Base-by-base conservation (phyloP, 192 early-diverging fungal genomes). In the Linnemannia zychae region DNA sequence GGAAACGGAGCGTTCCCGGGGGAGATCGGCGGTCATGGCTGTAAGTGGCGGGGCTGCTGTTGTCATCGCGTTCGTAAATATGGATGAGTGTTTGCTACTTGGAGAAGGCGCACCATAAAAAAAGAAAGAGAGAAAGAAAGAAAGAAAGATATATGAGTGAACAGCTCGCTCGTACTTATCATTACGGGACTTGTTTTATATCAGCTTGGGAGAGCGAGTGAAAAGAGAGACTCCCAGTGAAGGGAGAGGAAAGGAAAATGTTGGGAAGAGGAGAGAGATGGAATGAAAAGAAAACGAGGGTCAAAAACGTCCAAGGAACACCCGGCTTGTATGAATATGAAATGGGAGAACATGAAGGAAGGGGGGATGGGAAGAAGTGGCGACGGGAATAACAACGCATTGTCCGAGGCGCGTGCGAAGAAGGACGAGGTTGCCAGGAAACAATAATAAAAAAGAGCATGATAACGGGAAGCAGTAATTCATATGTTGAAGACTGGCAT, bases 1-100 rank as follows among this genome's bases (percentile, higher is more conserved):
- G 47, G 80, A 82, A 0, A 67, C 67, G 33, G 82, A 73, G 20
- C 76, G 82, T 24, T 78, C 76, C 38, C 76, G 52, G 15, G 76
- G 38, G 13, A 78, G 76, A 12, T 84, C 76, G 11, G 48, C 24
- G n/a, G 57, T 44, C 52, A 78, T 33, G 52, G 12, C 40, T 22
- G 46, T 49, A 31, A 66, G 34, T 67, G 82, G 76, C 22, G 82
- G 78, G 24, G 82, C 38, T 22, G 79, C 49, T 36, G 76, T 78
- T 44, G 76, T 78, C 82, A 84, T 84, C 70, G 75, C 47, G 75
- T 57, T n/a, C 49, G 46, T 71, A 7, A 71, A 24, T 24, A 38
- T 13, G 16, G 13, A 12, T 49, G 22, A 31, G 3, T 20, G 49
- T n/a, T 16, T 46, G 38, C 6, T 13, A 28, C 17, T 24, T 52